Evolutionary conservation across 805 yeast species (phyloP), one percentile per base, ranked within the genome.

Genomic region (Saccharomyces jurei): DNA sequence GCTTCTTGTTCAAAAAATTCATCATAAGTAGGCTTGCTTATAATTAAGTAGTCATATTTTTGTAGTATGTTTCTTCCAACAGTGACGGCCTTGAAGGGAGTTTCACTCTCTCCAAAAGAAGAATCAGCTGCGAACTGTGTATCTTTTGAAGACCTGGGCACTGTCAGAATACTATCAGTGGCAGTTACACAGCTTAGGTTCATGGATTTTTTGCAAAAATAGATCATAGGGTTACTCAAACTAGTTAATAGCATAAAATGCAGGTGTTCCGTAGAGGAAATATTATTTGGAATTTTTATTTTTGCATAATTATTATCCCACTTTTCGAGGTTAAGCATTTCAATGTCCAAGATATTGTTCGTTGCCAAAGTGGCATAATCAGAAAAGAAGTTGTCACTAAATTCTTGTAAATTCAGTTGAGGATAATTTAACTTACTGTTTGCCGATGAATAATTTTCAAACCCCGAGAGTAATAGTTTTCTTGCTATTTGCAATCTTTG

Each of bases 401-500:
- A 36, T 36, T 36, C 44, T 9, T 36, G 44, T 36, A 36, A 36
- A 11, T 17, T 36, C 10, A 17, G 25, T 17, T 36, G 44, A 36
- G 44, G 44, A 17, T 36, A 17, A 36, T 36, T 36, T 11, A 27
- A 28, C n/a, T 46, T 6, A n/a, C 49, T 36, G 10, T 36, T n/a
- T 11, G 10, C 51, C 4, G 10, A 57, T 2, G 72, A 59, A 49
- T 69, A 66, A 2, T 71, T 69, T 58, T 84, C 89, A 63, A 83
- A 80, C 0, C 89, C 89, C 1, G 87, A 72, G 5, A 80, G 63
- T 11, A 80, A 64, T 31, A 66, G 54, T 28, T 59, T 57, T 47
- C 80, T 74, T 60, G 89, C 81, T 0, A 80, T 66, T 1, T 65
- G 54, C 87, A 91, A 83, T 64, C 97, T 75, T 36, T 76, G 70